Conservation (phyloP, 75 land plant species). For the Ceratopteris richardii region DNA sequence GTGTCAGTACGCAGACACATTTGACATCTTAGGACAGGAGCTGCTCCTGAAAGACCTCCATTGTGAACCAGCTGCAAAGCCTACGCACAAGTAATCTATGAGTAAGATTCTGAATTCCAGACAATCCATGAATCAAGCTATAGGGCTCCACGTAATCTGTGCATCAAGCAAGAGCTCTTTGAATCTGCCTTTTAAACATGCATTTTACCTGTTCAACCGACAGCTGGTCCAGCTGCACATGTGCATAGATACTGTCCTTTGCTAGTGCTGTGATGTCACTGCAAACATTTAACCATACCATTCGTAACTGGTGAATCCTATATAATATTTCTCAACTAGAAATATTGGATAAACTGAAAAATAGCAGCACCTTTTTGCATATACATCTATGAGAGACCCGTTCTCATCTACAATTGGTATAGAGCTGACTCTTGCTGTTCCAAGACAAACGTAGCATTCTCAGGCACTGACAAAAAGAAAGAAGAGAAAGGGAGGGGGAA, state of each 20-base stretch:
- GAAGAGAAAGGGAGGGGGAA: no score
- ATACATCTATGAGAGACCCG: constrained; percentile 72
- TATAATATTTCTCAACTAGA: neutral
- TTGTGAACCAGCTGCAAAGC: no score
- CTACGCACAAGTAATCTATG: no score
- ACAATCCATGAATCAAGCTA: no score
- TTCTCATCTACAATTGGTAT: constrained; percentile 86
- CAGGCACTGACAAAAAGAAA: no score
- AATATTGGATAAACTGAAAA: neutral
- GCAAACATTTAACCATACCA: constrained; percentile 11
- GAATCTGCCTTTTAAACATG: no score
- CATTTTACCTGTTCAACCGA: constrained; percentile 66
- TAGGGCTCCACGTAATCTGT: no score
- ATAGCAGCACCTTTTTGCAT: constrained; percentile 65
- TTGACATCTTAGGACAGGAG: constrained; percentile 1
- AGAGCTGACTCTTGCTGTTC: constrained; percentile 87
- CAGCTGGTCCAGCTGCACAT: constrained; percentile 68
- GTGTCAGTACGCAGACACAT: neutral
- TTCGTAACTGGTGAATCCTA: no score
- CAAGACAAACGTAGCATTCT: neutral
- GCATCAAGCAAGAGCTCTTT: no score
- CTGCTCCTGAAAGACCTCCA: no score
- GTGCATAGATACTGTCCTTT: constrained; percentile 68
- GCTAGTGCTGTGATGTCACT: constrained; percentile 98
- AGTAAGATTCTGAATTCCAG: no score